Percentiles rank a stretch among this genome's conserved stretches.
Evolutionary conservation across 2,329 filamentous ascomycete genomes (phyloP).

Genomic region (Xylariaceae sp.): DNA sequence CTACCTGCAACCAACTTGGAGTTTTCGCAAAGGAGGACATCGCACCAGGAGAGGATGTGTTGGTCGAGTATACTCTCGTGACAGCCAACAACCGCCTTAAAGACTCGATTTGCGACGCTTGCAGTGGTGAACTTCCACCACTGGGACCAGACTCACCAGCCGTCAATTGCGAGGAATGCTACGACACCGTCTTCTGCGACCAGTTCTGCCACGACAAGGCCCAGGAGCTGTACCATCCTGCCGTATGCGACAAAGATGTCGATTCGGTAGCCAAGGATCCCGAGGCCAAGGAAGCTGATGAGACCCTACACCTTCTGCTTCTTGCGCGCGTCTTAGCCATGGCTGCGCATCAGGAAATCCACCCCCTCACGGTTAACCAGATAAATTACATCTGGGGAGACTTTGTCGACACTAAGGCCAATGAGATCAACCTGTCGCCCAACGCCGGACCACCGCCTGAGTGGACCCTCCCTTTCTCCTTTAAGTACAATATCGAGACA

Average conservation of each 20-base stretch:
- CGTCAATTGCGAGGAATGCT: slow-evolving; percentile 55
- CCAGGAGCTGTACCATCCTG: slow-evolving; percentile 56
- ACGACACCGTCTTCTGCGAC: slow-evolving; percentile 63
- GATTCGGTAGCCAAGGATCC: slow-evolving; percentile 62
- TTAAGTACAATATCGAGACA: slow-evolving; percentile 66
- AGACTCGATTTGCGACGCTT: slow-evolving; percentile 84
- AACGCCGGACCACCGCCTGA: slow-evolving; percentile 52
- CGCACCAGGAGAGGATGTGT: slow-evolving; percentile 65
- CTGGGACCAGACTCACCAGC: slow-evolving; percentile 45
- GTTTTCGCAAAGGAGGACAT: slow-evolving; percentile 85
- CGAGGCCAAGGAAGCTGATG: slow-evolving; percentile 53
- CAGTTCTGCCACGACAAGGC: slow-evolving; percentile 54
- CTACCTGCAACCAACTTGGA: slow-evolving; percentile 72
- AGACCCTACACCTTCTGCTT: slow-evolving; percentile 58
- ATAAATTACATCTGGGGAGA: slow-evolving; percentile 67
- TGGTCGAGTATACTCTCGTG: slow-evolving; percentile 78
- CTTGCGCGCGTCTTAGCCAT: slow-evolving; percentile 60
- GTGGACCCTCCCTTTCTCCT: slow-evolving; percentile 72
- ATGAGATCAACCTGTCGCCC: slow-evolving; percentile 50
- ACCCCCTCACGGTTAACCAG: slow-evolving; percentile 59
- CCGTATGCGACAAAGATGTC: slow-evolving; percentile 61
- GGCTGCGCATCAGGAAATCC: slow-evolving; percentile 52
- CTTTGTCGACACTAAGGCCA: slow-evolving; percentile 49
- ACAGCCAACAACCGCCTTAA: slow-evolving; percentile 86
- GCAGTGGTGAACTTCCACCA: slow-evolving; percentile 65